Evolutionary conservation across 2,329 filamentous ascomycete genomes (phyloP).

Genomic region (Remersonia thermophila): DNA sequence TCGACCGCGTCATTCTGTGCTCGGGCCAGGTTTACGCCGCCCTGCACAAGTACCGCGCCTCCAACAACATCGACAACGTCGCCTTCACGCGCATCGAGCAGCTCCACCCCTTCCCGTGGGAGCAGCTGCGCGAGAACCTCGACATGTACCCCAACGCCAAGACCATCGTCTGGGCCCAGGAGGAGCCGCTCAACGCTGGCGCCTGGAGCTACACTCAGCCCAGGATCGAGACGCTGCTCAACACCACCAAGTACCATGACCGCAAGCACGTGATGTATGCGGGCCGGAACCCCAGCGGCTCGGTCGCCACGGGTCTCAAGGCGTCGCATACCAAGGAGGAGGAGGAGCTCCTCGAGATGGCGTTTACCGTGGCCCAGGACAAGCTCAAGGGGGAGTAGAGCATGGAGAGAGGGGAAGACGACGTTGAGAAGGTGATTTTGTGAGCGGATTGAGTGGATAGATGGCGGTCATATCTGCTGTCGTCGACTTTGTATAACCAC

Average conservation of each 20-base stretch:
- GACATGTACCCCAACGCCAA: slow-evolving; percentile 96
- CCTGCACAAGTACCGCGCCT: slow-evolving; percentile 78
- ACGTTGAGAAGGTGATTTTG: too few species aligned
- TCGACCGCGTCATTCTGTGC: slow-evolving; percentile 90
- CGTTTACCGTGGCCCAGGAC: slow-evolving; percentile 52
- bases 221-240: slow-evolving; percentile 89
- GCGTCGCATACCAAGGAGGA: slow-evolving; percentile 82
- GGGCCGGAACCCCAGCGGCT: slow-evolving; percentile 83
- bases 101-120: slow-evolving; percentile 97
- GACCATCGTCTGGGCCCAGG: slow-evolving; percentile 94
- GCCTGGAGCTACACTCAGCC: slow-evolving; percentile 97
- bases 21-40: slow-evolving; percentile 87
- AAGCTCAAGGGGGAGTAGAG: slow-evolving; percentile 55
- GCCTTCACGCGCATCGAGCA: slow-evolving; percentile 95
- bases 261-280: slow-evolving; percentile 96
- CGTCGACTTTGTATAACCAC: background rate
- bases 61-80: slow-evolving; percentile 77
- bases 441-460: too few species aligned
- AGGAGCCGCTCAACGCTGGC: slow-evolving; percentile 94
- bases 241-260: slow-evolving; percentile 84
- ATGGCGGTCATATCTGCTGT: background rate
- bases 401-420: too few species aligned
- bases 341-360: slow-evolving; percentile 61
- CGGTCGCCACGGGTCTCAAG: slow-evolving; percentile 90
- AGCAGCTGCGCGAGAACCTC: slow-evolving; percentile 89